Conservation (phyloP, 2,329 filamentous ascomycete genomes). For the Penicillium corylophilum region DNA sequence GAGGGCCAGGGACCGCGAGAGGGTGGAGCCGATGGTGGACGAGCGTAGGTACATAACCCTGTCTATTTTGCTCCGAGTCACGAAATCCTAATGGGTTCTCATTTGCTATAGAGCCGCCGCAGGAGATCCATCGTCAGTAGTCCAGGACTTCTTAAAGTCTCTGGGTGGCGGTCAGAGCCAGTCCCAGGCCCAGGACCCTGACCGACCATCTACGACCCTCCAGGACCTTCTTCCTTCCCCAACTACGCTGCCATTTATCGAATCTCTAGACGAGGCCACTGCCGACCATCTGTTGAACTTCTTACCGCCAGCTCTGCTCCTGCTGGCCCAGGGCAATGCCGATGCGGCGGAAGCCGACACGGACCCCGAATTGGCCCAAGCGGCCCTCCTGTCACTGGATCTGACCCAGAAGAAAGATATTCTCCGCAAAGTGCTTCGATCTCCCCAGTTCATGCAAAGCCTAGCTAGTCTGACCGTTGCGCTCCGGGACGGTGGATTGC, state of each 20-base stretch:
- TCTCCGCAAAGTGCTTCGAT: slow-evolving; percentile 77
- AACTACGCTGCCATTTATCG: slow-evolving; percentile 74
- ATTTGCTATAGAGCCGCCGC: slow-evolving; percentile 56
- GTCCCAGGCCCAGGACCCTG: slow-evolving; percentile 50
- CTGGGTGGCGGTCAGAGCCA: slow-evolving; percentile 58
- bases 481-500: slow-evolving; percentile 83
- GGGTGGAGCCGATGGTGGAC: slow-evolving; percentile 91
- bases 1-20: slow-evolving; percentile 87
- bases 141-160: slow-evolving; percentile 86
- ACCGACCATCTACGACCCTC: slow-evolving; percentile 75
- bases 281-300: slow-evolving; percentile 74
- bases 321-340: slow-evolving; percentile 69
- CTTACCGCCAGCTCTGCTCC: slow-evolving; percentile 74
- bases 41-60: slow-evolving; percentile 87
- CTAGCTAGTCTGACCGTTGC: slow-evolving; percentile 82
- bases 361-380: slow-evolving; percentile 65
- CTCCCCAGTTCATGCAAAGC: slow-evolving; percentile 88
- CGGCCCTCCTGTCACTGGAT: slow-evolving; percentile 71
- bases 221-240: slow-evolving; percentile 78
- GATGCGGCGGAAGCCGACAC: slow-evolving; percentile 65
- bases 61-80: slow-evolving; percentile 12
- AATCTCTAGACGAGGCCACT: slow-evolving; percentile 62
- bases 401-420: slow-evolving; percentile 76
- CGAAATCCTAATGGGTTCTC: slow-evolving; percentile 13
- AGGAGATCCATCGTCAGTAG: slow-evolving; percentile 71